Evolutionary conservation across 352 stramenopile species (phyloP), one percentile per base, ranked within the genome.

Genomic region (Pythium inflatum): DNA sequence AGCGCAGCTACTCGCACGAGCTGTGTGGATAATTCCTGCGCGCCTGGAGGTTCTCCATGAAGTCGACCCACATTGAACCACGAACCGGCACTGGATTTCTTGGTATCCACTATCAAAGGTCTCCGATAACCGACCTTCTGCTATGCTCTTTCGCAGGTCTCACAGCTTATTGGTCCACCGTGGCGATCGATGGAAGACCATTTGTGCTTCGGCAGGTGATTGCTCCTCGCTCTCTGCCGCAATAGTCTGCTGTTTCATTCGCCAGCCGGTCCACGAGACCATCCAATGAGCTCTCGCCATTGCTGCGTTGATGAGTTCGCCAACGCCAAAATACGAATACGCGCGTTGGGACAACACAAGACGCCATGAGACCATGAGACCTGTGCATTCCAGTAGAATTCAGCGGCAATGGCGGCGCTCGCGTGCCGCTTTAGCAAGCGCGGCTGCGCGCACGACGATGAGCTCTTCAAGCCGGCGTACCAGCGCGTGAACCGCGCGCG

Each of bases 401-500:
- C 41, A 20, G 7, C 50, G 50, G 28, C 14, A 20, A 3, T n/a
- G 28, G 5, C 50, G 6, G 11, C 51, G 30, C 43, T 58, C 31
- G 9, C 8, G 30, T 57, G 59, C 31, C 59, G 59, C 59, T 66
- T 66, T 20, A 46, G 33, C 31, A 57, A 58, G 31, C 59, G 59
- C 46, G 59, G 59, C 59, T 66, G 59, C 36, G 25, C 34, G 25
- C 64, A 71, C 64, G 27, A 14, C 51, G 53, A 70, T 31, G 57
- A 55, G 30, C 55, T 71, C 16, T 71, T 71, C 56, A 60, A 61
- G 33, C 43, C 64, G 27, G 34, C 43, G 14, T 71, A 71, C 64
- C 64, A 71, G 55, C 64, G 64, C 64, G 56, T 61, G 18, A 71
- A 71, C 46, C 64, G 64, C 54, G 30, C 56, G 33, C 55, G 58